phyloP scores from a whole-genome alignment of 768 basidiomycete genomes.

The Dendrothele bispora region DNA sequence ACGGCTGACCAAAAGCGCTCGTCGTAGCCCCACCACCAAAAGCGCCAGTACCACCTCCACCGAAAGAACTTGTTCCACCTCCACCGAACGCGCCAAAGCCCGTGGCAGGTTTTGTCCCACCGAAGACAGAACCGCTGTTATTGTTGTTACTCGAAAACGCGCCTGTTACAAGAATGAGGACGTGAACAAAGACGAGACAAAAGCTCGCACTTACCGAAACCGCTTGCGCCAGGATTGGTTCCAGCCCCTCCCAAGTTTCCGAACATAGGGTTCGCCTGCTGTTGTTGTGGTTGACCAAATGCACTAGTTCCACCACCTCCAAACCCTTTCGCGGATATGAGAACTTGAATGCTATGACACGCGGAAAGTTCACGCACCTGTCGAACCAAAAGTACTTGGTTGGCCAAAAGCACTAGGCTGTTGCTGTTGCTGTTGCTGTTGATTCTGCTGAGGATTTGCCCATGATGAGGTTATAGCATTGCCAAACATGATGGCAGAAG shows the following conservation, averaged over 20 bases:
- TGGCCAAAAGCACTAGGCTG: conserved; percentile 67
- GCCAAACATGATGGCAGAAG: conserved; percentile 55
- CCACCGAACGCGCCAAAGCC: conserved; percentile 38
- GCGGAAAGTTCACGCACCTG: conserved; percentile 39
- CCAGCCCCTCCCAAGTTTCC: conserved; percentile 50
- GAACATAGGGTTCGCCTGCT: conserved; percentile 79
- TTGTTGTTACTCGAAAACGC: conserved; percentile 32
- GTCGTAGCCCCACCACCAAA: conserved; percentile 11
- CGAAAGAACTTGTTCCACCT: conserved; percentile 23
- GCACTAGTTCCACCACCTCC: conserved; percentile 28
- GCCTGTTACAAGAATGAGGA: conserved; percentile 30
- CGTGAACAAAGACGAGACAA: conserved; percentile 12
- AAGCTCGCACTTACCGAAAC: conserved; percentile 43
- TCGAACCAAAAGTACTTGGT: conserved; percentile 60
- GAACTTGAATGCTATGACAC: conserved; percentile 13
- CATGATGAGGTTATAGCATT: conserved; percentile 59
- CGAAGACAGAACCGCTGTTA: conserved; percentile 31
- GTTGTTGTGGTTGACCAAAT: conserved; percentile 61
- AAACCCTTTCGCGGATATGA: conserved; percentile 13
- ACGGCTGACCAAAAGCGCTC: conserved; percentile 5
- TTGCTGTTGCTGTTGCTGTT: conserved; percentile 42
- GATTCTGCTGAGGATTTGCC: conserved; percentile 63
- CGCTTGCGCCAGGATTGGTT: conserved; percentile 30
- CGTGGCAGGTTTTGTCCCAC: conserved; percentile 27
- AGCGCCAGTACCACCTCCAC: conserved; percentile 12